Evolutionary conservation across 805 yeast species (phyloP), one percentile per base, ranked within the genome.

Genomic region (Metschnikowia anglica): DNA sequence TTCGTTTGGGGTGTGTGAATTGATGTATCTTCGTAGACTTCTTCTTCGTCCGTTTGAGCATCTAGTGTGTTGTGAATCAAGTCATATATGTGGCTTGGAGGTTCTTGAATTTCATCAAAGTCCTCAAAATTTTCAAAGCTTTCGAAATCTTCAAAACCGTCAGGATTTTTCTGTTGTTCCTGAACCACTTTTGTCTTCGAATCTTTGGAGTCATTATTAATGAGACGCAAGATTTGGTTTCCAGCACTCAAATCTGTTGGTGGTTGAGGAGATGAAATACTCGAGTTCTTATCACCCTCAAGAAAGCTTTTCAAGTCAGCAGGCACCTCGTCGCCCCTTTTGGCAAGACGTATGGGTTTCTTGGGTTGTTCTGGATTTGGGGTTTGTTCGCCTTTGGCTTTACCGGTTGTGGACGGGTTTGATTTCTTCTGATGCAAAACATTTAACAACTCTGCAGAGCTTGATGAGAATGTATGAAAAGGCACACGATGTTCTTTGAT

Each of bases 1-100:
- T 40, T 37, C 17, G 37, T 10, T 19, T 33, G 37, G 17, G 30
- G 29, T 23, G 9, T 9, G 17, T 29, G 18, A 10, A 17, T 6
- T 21, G 35, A 25, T 20, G 26, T 4, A 21, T 32, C 46, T 8
- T 18, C 34, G 11, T 29, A 43, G 2, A 41, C 58, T 28, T 56
- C 63, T 32, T 66, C 73, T 34, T 69, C 73, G 41, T 68, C 73
- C 35, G 66, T 59, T 8, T 59, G 70, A 30, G 61, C 54, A 37
- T 65, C 70, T 46, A 66, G 59, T 27, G 56, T 56, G 31, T 54
- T 47, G 21, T 47, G 48, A 27, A 41, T 51, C 39, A 43, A 54
- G 44, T 54, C 49, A 43, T 36, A 46, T 44, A 39, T 46, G 27
- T 44, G 39, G 27, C 60, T 61, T 26, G 63, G 65, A 27, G 60